Evolutionary conservation across 2,329 filamentous ascomycete species (phyloP), one percentile per base, ranked within the genome.

Genomic region (Phialemonium atrogriseum): DNA sequence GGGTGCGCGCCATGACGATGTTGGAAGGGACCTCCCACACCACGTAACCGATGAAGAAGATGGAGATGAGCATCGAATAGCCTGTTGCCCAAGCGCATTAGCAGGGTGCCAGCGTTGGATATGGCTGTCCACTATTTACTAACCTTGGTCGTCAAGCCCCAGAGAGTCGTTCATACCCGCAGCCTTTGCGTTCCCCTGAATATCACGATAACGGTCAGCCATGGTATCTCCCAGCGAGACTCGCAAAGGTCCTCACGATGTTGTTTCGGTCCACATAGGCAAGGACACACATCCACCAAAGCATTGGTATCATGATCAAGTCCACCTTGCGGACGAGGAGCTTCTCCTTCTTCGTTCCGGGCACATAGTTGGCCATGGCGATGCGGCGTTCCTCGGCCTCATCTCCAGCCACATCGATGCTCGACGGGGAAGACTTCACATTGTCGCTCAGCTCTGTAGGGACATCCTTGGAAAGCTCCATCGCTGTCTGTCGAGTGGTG

Each of bases 11-110:
- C 16, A 74, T 55, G n/a, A 70, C 52, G 46, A 73, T 62, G 48
- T 72, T 73, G 33, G 62, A 68, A 0, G 68, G 68, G 1, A 70
- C 58, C 43, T 73, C 68, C 39, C 66, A 70, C 10, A 67, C 42
- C 23, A 75, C 60, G 43, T 74, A 71, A 20, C 52, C 56, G 34
- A 68, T 56, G 43, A 72, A 73, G 53, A 73, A 75, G 5, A 75
- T 64, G 2, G 70, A 60, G 12, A 75, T 46, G 3, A 61, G 51
- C 37, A 34, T 13, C 22, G 29, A 32, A 21, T 27, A 35, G 18
- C 32, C 34, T 12, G 29, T 24, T 7, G 7, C 11, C n/a, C 26
- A 15, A n/a, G n/a, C n/a, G n/a, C n/a, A n/a, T n/a, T n/a, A n/a
- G n/a, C n/a, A n/a, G n/a, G n/a, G n/a, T n/a, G n/a, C n/a, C n/a